Percentiles rank a stretch among this genome's conserved stretches.
Evolutionary conservation across 73 alveolate species (phyloP).

Genomic region (Blepharisma stoltei): DNA sequence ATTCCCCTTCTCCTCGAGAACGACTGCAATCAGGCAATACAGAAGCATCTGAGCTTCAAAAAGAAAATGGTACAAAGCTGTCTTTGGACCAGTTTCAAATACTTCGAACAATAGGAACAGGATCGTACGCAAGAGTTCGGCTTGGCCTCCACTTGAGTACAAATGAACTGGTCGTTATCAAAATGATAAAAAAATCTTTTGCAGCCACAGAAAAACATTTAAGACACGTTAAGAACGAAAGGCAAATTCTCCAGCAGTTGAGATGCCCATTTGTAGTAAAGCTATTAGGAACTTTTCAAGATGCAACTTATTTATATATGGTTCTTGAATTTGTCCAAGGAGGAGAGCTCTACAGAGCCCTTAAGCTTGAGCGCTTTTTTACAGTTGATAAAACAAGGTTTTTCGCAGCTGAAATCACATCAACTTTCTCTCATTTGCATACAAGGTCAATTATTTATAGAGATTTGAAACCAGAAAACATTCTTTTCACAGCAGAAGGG

Average conservation of each 20-base stretch:
- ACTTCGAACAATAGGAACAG: constrained; percentile 35
- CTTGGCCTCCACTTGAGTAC: constrained; percentile 34
- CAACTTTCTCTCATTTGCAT: constrained; percentile 74
- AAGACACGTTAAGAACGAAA: constrained; percentile 89
- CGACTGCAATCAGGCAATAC: no score
- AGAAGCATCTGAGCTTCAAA: no score
- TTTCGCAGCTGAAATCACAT: constrained; percentile 68
- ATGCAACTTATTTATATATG: constrained; percentile 82
- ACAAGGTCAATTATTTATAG: constrained; percentile 64
- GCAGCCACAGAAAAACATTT: constrained; percentile 27
- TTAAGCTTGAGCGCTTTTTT: constrained; percentile 71
- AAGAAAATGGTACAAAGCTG: no score
- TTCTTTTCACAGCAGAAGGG: not conserved
- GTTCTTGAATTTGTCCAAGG: constrained; percentile 94
- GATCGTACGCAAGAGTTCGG: constrained; percentile 33
- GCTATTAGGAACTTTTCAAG: constrained; percentile 89
- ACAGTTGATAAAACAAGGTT: constrained; percentile 66
- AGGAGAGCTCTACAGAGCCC: constrained; percentile 90
- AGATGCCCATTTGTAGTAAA: constrained; percentile 91
- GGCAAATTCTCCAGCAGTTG: constrained; percentile 75
- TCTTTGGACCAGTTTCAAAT: not conserved
- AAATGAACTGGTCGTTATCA: constrained; percentile 35
- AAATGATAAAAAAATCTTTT: constrained; percentile 32
- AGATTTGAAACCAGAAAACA: constrained; percentile 78
- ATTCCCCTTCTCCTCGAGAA: no score